A percentile compares a stretch with the other conserved stretches of the same genome.
Conservation (phyloP, 1,284 basidiomycete species). For the Mycosarcoma maydis region DNA sequence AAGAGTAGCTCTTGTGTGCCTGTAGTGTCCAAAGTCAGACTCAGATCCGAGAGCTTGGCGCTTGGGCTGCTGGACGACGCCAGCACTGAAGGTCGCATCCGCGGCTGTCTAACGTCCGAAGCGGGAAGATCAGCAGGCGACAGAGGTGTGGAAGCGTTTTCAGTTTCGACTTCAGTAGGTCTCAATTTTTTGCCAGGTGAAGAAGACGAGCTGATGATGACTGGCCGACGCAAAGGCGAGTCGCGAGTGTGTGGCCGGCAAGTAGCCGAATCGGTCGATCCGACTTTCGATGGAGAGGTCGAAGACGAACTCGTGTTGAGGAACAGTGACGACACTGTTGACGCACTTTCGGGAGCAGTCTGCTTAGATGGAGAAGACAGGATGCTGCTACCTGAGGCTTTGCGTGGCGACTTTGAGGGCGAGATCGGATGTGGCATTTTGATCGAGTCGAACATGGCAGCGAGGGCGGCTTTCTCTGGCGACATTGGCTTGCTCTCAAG, state of each 20-base stretch:
- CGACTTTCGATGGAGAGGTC: slow-evolving; percentile 20
- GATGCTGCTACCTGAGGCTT: slow-evolving; percentile 21
- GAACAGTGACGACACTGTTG: slow-evolving; percentile 9
- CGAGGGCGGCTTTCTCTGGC: slow-evolving; percentile 41
- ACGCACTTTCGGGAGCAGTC: background rate
- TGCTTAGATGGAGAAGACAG: slow-evolving; percentile 20
- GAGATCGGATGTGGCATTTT: slow-evolving; percentile 39
- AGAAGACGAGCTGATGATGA: slow-evolving; percentile 32
- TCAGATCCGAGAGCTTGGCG: slow-evolving; percentile 35
- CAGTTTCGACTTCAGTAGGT: background rate
- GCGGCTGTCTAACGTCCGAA: slow-evolving; percentile 1
- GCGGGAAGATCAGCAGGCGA: slow-evolving; percentile 14
- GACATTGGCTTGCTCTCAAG: slow-evolving; percentile 35
- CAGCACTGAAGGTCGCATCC: slow-evolving; percentile 17
- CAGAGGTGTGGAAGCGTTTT: slow-evolving; percentile 24
- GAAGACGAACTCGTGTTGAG: slow-evolving; percentile 3
- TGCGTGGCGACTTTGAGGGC: slow-evolving; percentile 39
- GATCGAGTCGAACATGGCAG: slow-evolving; percentile 47
- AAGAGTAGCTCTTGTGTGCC: slow-evolving; percentile 29
- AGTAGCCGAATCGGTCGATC: slow-evolving; percentile 22
- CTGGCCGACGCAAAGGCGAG: slow-evolving; percentile 20
- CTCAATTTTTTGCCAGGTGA: slow-evolving; percentile 3
- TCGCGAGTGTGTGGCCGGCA: slow-evolving; percentile 18
- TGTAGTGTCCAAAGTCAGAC: slow-evolving; percentile 22
- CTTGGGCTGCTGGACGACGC: slow-evolving; percentile 23